Percentiles rank a stretch among this genome's conserved stretches.
phyloP scores from a whole-genome alignment of 495 filamentous ascomycete species.

The Penicillium alfredii region DNA sequence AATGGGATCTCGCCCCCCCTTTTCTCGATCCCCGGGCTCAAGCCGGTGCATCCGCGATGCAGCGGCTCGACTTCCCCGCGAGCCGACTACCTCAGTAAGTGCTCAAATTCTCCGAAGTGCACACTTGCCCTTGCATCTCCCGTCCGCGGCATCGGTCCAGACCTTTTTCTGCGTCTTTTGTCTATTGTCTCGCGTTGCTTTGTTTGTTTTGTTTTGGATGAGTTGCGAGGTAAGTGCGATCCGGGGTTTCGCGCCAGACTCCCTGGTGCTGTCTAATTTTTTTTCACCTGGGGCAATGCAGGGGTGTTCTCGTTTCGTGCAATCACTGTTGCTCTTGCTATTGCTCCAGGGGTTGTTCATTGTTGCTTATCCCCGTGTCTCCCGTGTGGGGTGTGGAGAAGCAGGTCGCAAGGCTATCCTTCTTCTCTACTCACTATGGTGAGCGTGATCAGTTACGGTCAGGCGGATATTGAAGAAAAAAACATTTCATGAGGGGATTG shows the following conservation, averaged over 20 bases:
- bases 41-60: conserved; percentile 12
- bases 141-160: not conserved
- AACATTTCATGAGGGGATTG: no score
- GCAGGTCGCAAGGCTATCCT: no score
- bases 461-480: no score
- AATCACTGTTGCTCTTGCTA: no score
- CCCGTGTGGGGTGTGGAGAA: not conserved
- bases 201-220: conserved; percentile 1
- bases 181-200: conserved; percentile 1
- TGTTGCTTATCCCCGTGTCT: no score
- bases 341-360: no score
- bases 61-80: conserved; percentile 11
- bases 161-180: not conserved
- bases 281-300: no score
- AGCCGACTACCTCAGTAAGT: not conserved
- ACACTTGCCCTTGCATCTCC: conserved; percentile 9
- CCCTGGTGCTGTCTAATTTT: no score
- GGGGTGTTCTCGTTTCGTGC: no score
- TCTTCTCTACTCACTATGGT: no score
- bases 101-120: conserved; percentile 6
- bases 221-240: not conserved
- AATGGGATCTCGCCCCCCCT: conserved; percentile 12
- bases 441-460: no score
- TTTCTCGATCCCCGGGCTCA: conserved; percentile 10
- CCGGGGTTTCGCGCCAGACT: no score